Conservation (phyloP, 2,329 filamentous ascomycete genomes). For the Fusarium sp. region DNA sequence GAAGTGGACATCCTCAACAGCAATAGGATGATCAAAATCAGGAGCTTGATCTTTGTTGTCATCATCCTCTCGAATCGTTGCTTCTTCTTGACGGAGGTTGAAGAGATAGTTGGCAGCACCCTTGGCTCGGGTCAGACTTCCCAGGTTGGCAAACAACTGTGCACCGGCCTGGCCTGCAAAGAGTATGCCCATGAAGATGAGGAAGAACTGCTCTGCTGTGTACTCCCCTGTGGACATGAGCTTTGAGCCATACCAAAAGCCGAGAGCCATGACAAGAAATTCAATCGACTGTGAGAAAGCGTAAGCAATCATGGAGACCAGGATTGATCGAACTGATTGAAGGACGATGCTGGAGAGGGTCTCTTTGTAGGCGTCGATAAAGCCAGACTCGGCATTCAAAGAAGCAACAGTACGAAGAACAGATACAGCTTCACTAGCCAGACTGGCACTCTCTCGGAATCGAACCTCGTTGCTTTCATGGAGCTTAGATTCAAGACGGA, state of each 20-base stretch:
- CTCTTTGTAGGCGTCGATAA: conserved; percentile 52
- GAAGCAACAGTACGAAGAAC: conserved; percentile 61
- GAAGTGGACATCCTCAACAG: conserved; percentile 29
- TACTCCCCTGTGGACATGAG: conserved; percentile 54
- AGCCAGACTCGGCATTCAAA: conserved; percentile 54
- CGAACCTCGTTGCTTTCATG: conserved; percentile 54
- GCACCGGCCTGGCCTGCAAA: conserved; percentile 52
- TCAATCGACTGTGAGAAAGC: conserved; percentile 47
- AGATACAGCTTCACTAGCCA: conserved; percentile 61
- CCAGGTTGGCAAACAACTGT: conserved; percentile 57
- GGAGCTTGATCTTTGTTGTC: conserved; percentile 51
- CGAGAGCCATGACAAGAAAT: conserved; percentile 52
- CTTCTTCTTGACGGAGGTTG: conserved; percentile 54
- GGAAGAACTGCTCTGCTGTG: conserved; percentile 56
- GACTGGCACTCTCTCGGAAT: conserved; percentile 57
- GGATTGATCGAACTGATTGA: conserved; percentile 21
- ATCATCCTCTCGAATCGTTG: conserved; percentile 53
- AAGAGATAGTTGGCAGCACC: conserved; percentile 61
- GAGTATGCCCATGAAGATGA: conserved; percentile 59
- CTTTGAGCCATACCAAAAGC: conserved; percentile 52
- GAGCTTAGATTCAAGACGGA: conserved; percentile 59
- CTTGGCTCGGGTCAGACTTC: conserved; percentile 60
- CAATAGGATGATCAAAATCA: conserved; percentile 22
- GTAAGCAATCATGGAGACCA: conserved; percentile 29
- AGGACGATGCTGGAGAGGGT: conserved; percentile 50